Evolutionary conservation across 495 filamentous ascomycete species (phyloP).

Genomic region (Rhypophila decipiens): DNA sequence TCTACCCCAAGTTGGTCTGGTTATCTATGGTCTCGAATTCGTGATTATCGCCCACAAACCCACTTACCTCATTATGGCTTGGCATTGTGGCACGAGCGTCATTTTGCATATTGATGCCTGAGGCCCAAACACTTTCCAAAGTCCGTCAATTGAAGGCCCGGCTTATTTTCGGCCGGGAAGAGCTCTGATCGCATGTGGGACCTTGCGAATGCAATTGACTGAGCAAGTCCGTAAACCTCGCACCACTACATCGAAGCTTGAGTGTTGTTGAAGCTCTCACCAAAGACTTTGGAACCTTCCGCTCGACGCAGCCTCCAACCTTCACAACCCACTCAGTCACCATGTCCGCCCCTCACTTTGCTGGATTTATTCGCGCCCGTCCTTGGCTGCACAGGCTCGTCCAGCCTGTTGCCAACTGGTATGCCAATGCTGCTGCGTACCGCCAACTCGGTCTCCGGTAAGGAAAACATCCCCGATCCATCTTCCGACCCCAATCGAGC

Average conservation of each 20-base stretch:
- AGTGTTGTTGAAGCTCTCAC: neutral
- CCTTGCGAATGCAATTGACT: neutral
- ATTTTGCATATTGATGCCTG: slow-evolving; percentile 2
- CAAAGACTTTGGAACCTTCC: slow-evolving; percentile 1
- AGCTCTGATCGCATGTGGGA: slow-evolving; percentile 13
- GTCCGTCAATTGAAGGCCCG: neutral
- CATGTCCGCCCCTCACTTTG: slow-evolving; percentile 70
- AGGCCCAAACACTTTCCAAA: slow-evolving; percentile 5
- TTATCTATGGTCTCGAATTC: no score
- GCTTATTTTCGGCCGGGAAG: slow-evolving; percentile 11
- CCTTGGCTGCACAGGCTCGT: slow-evolving; percentile 78
- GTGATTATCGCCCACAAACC: no score
- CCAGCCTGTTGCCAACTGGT: slow-evolving; percentile 75
- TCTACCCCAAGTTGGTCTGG: no score
- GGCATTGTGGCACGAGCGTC: no score
- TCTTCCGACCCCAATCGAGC: neutral
- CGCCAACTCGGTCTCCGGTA: slow-evolving; percentile 87
- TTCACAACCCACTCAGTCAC: slow-evolving; percentile 23
- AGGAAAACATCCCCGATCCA: slow-evolving; percentile 20
- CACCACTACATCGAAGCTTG: slow-evolving; percentile 2
- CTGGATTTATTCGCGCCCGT: slow-evolving; percentile 66
- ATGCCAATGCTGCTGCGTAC: slow-evolving; percentile 80
- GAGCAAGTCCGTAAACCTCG: slow-evolving; percentile 4
- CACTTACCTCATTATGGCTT: no score
- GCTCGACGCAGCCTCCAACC: slow-evolving; percentile 9